Evolutionary conservation across 352 stramenopile genomes (phyloP), one percentile per base, ranked within the genome.

Genomic region (Pythium coloratum): DNA sequence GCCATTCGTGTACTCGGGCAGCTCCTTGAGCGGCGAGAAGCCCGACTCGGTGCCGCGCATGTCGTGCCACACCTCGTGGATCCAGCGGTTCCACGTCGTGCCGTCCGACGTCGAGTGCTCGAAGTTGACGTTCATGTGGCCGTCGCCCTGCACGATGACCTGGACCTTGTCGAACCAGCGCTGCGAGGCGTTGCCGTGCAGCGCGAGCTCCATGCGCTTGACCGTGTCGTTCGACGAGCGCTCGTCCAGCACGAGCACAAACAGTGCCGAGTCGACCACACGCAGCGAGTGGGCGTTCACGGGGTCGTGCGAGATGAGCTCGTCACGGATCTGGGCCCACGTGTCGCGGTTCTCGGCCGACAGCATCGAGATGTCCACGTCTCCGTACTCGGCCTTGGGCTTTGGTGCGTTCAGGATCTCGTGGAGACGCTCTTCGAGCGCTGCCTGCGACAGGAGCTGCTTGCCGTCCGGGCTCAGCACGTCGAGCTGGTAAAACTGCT

Each of bases 101-200:
- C 93, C 93, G 61, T 98, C 93, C 20, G 89, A 97, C 69, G 97
- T 97, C 49, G 91, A 97, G 76, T 98, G 93, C 70, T 98, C 93
- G 68, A 97, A 98, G 76, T 98, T 98, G n/a, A 97, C 76, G 13
- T 85, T 94, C 53, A 98, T 55, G 61, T 92, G 81, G 20, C 93
- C 93, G 62, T 96, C 87, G 16, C 72, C 72, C 50, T 96, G 82
- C 33, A 83, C 85, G 40, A 97, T 92, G 47, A 98, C 77, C 64
- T 95, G 87, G 62, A 97, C 79, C 81, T 98, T 98, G 80, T 98
- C 93, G 60, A 97, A 98, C 93, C 92, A 98, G 53, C 93, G 83
- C 61, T 92, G 89, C 32, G 74, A 77, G 12, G 80, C 81, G 42
- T 94, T 80, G 20, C 92, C 91, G 50, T 96, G 88, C 57, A 98